Evolutionary conservation across 176 grass and related monocot species (phyloP), one percentile per base, ranked within the genome.

Genomic region (Oryza nivara): DNA sequence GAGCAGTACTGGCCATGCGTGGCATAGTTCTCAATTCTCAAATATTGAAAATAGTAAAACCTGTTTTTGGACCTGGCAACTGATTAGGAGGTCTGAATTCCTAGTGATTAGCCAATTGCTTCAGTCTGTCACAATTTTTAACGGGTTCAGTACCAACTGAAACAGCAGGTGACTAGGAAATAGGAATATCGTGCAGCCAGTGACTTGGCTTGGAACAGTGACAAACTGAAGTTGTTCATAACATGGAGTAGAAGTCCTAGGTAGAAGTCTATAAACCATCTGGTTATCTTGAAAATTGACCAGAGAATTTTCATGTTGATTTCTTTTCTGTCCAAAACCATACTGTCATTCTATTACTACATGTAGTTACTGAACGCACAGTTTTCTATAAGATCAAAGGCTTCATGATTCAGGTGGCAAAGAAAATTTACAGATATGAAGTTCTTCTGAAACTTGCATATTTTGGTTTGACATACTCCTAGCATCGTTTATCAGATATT

Each of bases 351-450:
- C 44, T 45, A 32, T 43, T 73, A 78, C 22, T 67, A 22, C 3
- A 0, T 15, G 23, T 23, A 67, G 26, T 74, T 88, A 77, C 20
- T 28, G 16, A 28, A 82, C 10, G 1, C 35, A 68, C 72, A 67
- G 7, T 60, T 32, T 74, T 17, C 68, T 30, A 70, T 14, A 65
- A 70, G 45, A 30, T 63, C 32, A 61, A 36, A 75, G 20, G 28
- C 75, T 67, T 45, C 68, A 32, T 44, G 67, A 77, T 74, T 67
- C 1, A 74, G 60, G 30, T 52, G 52, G 41, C 16, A 70, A 45
- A 20, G 36, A 35, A 22, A 80, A 54, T 66, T 73, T 49, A 41
- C 71, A 38, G 52, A 81, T 28, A 1, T 51, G 25, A 81, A 40
- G 30, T 20, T 81, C 45, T 67, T 56, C 25, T 52, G 25, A 11